These are phyloP conservation scores for Trypanosoma mega DNA, from an alignment of 208 protist genomes.

Conservation along the genomic window DNA sequence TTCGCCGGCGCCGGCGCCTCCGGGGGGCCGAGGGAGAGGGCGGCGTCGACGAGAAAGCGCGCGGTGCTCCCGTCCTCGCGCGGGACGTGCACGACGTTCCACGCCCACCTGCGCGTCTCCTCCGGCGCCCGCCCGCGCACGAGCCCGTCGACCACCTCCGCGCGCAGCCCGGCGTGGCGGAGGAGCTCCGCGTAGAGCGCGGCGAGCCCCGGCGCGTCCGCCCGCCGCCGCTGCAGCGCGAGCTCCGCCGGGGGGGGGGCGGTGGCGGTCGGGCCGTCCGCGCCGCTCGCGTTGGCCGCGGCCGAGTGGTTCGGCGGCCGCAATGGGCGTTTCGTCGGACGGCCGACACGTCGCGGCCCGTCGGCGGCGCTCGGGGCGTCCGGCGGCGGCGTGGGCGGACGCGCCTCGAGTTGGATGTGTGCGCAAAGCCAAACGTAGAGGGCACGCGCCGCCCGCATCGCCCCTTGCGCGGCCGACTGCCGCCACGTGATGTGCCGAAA, in stretches of 20 bases:
- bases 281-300: conserved; percentile 11
- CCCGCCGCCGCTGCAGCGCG: conserved; percentile 42
- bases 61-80: conserved; percentile 20
- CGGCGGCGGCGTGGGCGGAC: neutral
- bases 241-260: conserved; percentile 34
- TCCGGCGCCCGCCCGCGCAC: conserved; percentile 49
- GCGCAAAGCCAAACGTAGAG: conserved; percentile 72
- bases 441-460: conserved; percentile 53
- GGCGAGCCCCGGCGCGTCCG: conserved; percentile 41
- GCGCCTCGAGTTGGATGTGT: conserved; percentile 35
- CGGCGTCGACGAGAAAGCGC: conserved; percentile 65
- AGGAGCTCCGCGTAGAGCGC: conserved; percentile 65
- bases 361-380: conserved; percentile 4
- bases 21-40: conserved; percentile 30
- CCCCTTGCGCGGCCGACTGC: conserved; percentile 54
- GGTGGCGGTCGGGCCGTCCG: neutral
- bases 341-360: no score
- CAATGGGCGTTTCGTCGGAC: no score
- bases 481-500: conserved; percentile 60
- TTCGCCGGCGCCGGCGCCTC: conserved; percentile 1
- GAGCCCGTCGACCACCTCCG: conserved; percentile 55
- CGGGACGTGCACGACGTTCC: conserved; percentile 64
- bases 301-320: conserved; percentile 5
- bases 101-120: conserved; percentile 64
- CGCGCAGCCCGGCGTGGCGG: conserved; percentile 30